Conservation (phyloP, 495 filamentous ascomycete genomes). For the Aspergillus sclerotiicarbonarius region DNA sequence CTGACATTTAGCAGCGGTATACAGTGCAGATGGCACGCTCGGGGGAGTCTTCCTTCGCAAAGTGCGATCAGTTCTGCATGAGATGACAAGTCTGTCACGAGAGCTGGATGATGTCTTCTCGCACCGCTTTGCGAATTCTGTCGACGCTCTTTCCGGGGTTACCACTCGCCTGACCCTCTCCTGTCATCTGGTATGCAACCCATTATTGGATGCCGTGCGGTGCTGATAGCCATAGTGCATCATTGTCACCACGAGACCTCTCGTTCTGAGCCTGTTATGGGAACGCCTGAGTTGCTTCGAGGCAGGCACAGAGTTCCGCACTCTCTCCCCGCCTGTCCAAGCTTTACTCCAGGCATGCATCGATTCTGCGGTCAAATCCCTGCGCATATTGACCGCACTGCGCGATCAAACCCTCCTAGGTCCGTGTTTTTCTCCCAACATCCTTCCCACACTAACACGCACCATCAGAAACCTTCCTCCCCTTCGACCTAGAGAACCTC, state of each 20-base stretch:
- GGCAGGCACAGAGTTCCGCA: constrained; percentile 15
- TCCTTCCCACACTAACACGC: background rate
- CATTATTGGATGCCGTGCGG: background rate
- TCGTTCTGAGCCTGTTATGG: constrained; percentile 28
- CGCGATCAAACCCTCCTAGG: constrained; percentile 32
- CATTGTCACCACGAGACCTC: constrained; percentile 31
- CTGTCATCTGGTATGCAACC: constrained; percentile 27
- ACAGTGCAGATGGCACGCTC: constrained; percentile 30
- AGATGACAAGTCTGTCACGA: constrained; percentile 26
- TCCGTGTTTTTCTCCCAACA: constrained; percentile 1
- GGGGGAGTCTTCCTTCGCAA: constrained; percentile 27
- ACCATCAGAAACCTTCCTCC: constrained; percentile 31
- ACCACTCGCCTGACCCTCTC: constrained; percentile 31
- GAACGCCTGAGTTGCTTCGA: constrained; percentile 25
- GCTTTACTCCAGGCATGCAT: constrained; percentile 29
- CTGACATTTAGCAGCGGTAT: constrained; percentile 23
- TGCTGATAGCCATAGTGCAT: constrained; percentile 22
- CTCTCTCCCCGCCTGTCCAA: constrained; percentile 22
- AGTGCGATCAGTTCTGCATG: constrained; percentile 26
- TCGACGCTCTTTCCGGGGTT: constrained; percentile 28
- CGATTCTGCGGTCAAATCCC: constrained; percentile 27
- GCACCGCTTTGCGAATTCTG: constrained; percentile 24
- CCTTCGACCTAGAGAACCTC: constrained; percentile 32
- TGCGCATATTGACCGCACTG: constrained; percentile 24
- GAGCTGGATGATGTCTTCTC: constrained; percentile 31